These are phyloP conservation scores for Apocynum venetum DNA, from an alignment of 257 asterid genomes.

Conservation along the genomic window DNA sequence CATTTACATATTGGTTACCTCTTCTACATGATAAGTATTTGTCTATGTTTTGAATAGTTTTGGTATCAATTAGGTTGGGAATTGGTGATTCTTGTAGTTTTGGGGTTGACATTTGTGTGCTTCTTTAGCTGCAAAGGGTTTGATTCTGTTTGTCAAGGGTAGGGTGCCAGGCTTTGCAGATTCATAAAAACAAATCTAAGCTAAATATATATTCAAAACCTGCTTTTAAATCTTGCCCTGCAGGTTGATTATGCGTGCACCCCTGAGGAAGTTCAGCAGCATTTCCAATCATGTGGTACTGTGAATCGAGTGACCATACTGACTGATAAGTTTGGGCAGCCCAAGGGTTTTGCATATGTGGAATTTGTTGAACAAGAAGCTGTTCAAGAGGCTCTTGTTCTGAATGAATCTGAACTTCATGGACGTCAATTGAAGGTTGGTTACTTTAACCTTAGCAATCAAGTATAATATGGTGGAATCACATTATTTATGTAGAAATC, in stretches of 20 bases:
- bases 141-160: not conserved
- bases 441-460: not conserved
- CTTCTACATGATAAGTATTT: not conserved
- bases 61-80: not conserved
- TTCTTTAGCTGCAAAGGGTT: not conserved
- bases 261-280: slow-evolving; percentile 98
- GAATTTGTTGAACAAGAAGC: slow-evolving; percentile 88
- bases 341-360: slow-evolving; percentile 95
- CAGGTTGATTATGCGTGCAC: slow-evolving; percentile 99
- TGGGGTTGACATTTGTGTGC: not conserved
- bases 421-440: slow-evolving; percentile 93
- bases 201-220: not conserved
- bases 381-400: slow-evolving; percentile 77
- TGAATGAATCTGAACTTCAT: slow-evolving; percentile 90
- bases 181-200: not conserved
- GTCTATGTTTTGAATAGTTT: not conserved
- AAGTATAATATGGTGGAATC: not conserved
- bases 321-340: slow-evolving; percentile 97
- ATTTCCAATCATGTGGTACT: slow-evolving; percentile 91
- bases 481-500: not conserved
- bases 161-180: not conserved
- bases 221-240: slow-evolving; percentile 10
- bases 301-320: slow-evolving; percentile 92
- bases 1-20: not conserved
- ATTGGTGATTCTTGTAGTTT: not conserved